phyloP scores from a whole-genome alignment of 1,284 basidiomycete species.

The Trichosporon coremiiforme region DNA sequence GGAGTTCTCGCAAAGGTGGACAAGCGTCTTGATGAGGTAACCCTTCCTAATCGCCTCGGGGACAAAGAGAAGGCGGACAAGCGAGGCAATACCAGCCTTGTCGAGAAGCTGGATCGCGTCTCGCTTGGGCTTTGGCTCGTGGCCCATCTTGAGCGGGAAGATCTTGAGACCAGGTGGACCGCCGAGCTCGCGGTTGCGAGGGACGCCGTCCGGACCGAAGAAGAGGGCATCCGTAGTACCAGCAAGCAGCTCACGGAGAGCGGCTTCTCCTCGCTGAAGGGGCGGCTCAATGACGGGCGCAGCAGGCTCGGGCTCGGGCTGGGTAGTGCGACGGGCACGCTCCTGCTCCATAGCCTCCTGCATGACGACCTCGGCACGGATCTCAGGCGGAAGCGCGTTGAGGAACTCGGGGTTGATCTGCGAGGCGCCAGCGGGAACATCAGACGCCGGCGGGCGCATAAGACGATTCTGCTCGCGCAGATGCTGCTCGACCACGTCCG shows the following conservation, averaged over 20 bases:
- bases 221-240: constrained; percentile 17
- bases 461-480: constrained; percentile 68
- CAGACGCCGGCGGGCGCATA: constrained; percentile 68
- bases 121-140: constrained; percentile 58
- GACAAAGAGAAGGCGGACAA: constrained; percentile 93
- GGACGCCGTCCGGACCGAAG: constrained; percentile 14
- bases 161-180: constrained; percentile 12
- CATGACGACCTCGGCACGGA: constrained; percentile 94
- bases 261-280: constrained; percentile 18
- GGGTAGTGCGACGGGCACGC: constrained; percentile 40
- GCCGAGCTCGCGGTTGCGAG: constrained; percentile 10
- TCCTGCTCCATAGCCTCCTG: constrained; percentile 81
- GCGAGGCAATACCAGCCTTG: constrained; percentile 82
- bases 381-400: constrained; percentile 91
- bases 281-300: constrained; percentile 4
- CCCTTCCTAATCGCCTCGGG: constrained; percentile 87
- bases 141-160: constrained; percentile 22
- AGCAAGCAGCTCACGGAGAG: constrained; percentile 21
- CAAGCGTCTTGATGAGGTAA: constrained; percentile 83
- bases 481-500: constrained; percentile 97
- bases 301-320: constrained; percentile 20
- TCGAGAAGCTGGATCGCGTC: constrained; percentile 95
- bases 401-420: constrained; percentile 94
- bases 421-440: constrained; percentile 67
- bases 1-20: constrained; percentile 93